Base-by-base conservation (phyloP, 208 protist genomes). In the Lotmaria passim region DNA sequence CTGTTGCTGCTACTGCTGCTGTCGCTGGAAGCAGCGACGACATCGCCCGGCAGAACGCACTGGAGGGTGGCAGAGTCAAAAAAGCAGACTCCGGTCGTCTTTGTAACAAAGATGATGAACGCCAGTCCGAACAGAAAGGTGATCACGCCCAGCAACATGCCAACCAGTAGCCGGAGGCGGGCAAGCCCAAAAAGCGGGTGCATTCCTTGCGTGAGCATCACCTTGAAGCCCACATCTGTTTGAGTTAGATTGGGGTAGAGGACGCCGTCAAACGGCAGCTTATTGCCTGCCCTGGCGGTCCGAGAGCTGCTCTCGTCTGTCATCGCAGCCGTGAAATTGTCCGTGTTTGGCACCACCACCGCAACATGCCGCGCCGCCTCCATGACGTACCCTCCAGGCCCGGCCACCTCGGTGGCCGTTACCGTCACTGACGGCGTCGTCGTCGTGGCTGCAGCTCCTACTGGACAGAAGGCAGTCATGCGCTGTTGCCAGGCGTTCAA, bases 161-260 rank as follows among this genome's bases (percentile, higher is more conserved):
- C 66, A 15, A 86, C n/a, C 8, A 85, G 23, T 26, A 90, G 71
- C 10, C 84, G 82, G 1, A 73, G n/a, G 3, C 62, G 63, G 33
- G 50, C 48, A 12, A 59, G 12, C 4, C 43, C 59, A n/a, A 64
- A 64, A 0, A 91, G 53, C 10, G 78, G 79, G 60, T 89, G 71
- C 39, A 78, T 38, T 26, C 77, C 74, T 46, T 83, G 63, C 30
- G 59, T 56, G n/a, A 94, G 61, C 26, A 94, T 66, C 14, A 75
- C 34, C 3, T 38, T 64, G 8, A 89, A 50, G 2, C 84, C 84
- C 43, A 82, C 63, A 41, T 89, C 80, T 1, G 82, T 79, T 44
- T 86, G 89, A 7, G 76, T 68, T 19, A 90, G 65, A 48, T 79
- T 94, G 3, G 89, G 89, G 67, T 90, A 94, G n/a, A 62, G 64